Evolutionary conservation across 75 land plant species (phyloP).

Genomic region (Pinus albicaulis): DNA sequence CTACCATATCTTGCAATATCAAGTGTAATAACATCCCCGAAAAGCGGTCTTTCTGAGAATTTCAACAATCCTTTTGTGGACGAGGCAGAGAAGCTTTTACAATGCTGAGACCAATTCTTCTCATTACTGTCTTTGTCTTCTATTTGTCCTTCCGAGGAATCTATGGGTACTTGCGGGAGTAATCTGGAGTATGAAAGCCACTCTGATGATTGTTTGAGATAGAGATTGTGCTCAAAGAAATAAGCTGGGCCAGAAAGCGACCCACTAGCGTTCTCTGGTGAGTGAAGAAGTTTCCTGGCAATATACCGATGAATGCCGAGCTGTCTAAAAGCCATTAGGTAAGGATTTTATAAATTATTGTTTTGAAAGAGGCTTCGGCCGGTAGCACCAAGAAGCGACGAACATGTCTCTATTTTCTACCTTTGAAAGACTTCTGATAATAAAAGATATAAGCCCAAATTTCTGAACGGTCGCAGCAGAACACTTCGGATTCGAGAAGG

Average conservation of each 20-base stretch:
- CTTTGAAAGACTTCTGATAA: no score
- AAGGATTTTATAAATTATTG: neutral
- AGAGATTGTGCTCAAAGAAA: neutral
- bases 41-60: neutral
- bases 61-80: neutral
- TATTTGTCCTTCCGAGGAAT: neutral
- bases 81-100: neutral
- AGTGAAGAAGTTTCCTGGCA: neutral
- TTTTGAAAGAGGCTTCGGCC: no score
- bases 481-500: no score
- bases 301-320: neutral
- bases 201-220: conserved; percentile 1
- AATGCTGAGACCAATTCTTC: neutral
- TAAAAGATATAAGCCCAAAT: no score
- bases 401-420: no score
- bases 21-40: neutral
- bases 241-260: neutral
- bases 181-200: neutral
- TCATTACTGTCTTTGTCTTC: neutral
- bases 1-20: neutral
- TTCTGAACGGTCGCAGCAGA: no score
- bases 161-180: neutral
- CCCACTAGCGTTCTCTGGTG: neutral
- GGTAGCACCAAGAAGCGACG: no score
- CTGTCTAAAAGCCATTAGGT: neutral